These are phyloP conservation scores for Mycena venus DNA, from an alignment of 768 basidiomycete species.

Conservation along the genomic window DNA sequence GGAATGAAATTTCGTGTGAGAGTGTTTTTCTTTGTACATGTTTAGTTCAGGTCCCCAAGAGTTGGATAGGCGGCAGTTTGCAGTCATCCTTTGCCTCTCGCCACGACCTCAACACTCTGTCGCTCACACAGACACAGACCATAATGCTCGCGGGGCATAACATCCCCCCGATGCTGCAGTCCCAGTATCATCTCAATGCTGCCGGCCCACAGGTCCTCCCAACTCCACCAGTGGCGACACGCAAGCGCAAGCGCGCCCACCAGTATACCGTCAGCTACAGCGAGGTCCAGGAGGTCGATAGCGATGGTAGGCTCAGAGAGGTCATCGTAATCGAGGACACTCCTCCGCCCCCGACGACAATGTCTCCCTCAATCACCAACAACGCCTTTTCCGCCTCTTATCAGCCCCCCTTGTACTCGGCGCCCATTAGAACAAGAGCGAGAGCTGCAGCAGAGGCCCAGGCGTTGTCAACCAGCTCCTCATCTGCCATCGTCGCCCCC, in stretches of 20 bases:
- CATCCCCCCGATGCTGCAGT: slow-evolving; percentile 70
- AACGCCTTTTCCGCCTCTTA: slow-evolving; percentile 83
- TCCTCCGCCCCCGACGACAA: slow-evolving; percentile 80
- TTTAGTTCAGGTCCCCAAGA: too few relatives aligned
- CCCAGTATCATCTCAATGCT: slow-evolving; percentile 71
- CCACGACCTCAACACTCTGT: slow-evolving; percentile 60
- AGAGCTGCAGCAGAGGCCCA: slow-evolving; percentile 90
- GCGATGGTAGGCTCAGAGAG: slow-evolving; percentile 80
- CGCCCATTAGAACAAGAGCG: slow-evolving; percentile 86
- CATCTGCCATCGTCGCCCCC: slow-evolving; percentile 75
- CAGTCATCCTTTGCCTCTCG: slow-evolving; percentile 16
- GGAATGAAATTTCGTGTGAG: too few relatives aligned
- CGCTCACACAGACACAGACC: slow-evolving; percentile 60
- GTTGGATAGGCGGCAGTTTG: not conserved
- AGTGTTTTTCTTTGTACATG: not conserved
- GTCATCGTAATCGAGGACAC: slow-evolving; percentile 96
- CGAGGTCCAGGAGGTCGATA: slow-evolving; percentile 90
- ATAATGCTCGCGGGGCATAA: slow-evolving; percentile 53
- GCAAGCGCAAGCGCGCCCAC: slow-evolving; percentile 87
- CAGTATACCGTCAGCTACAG: slow-evolving; percentile 89
- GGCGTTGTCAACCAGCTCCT: slow-evolving; percentile 77
- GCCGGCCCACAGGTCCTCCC: slow-evolving; percentile 76
- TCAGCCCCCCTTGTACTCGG: slow-evolving; percentile 81
- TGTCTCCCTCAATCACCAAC: slow-evolving; percentile 81
- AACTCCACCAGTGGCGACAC: slow-evolving; percentile 78